Conservation (phyloP, 2,329 filamentous ascomycete species). For the Mycocentrospora acerina region DNA sequence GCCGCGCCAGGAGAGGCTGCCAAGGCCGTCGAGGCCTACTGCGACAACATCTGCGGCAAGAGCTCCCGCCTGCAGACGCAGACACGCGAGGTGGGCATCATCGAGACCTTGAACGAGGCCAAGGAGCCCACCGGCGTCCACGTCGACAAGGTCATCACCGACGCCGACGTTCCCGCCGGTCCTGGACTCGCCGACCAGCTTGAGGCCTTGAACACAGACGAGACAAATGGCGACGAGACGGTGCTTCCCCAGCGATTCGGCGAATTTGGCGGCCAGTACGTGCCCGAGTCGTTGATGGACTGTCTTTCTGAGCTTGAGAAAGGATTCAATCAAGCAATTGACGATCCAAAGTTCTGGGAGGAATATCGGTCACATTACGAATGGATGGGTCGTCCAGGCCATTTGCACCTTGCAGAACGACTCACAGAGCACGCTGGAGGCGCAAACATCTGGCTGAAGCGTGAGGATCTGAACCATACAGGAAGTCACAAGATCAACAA, state of each 20-base stretch:
- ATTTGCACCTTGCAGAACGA: conserved; percentile 83
- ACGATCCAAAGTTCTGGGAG: conserved; percentile 93
- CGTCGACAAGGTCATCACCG: conserved; percentile 68
- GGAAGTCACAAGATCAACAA: conserved; percentile 99
- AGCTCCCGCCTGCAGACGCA: conserved; percentile 54
- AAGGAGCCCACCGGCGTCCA: conserved; percentile 64
- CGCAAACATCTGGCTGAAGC: conserved; percentile 96
- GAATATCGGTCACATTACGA: conserved; percentile 95
- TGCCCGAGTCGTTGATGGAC: conserved; percentile 97
- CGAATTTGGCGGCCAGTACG: conserved; percentile 95
- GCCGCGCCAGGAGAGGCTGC: conserved; percentile 66
- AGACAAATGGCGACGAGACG: conserved; percentile 34
- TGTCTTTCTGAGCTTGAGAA: conserved; percentile 87
- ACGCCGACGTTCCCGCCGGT: conserved; percentile 56
- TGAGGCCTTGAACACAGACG: conserved; percentile 72
- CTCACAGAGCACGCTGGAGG: conserved; percentile 87
- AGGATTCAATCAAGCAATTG: conserved; percentile 83
- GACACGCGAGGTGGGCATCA: conserved; percentile 68
- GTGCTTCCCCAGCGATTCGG: conserved; percentile 86
- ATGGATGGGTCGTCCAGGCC: conserved; percentile 94
- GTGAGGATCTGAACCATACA: conserved; percentile 96
- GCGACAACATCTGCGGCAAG: conserved; percentile 68
- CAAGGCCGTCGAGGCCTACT: conserved; percentile 82
- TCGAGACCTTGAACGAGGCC: conserved; percentile 66
- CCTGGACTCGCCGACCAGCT: conserved; percentile 79